A percentile compares a stretch with the other conserved stretches of the same genome.
phyloP scores from a whole-genome alignment of 1,284 basidiomycete species.

The Bondarzewia mesenterica region DNA sequence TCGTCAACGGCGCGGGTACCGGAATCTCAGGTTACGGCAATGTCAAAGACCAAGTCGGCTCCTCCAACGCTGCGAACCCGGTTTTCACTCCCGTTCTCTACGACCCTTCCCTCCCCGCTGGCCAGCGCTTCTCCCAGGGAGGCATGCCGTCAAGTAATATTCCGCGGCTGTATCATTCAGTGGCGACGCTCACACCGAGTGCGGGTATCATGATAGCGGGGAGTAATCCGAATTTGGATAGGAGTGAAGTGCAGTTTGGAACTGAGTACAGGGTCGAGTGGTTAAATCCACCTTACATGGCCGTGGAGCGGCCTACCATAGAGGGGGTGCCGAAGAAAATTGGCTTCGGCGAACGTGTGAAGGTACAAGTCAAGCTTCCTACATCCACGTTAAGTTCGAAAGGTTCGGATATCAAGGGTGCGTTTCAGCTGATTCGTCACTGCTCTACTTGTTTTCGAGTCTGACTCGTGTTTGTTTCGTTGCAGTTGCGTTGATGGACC shows the following conservation, averaged over 20 bases:
- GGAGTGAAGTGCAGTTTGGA: constrained; percentile 58
- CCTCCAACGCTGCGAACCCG: constrained; percentile 76
- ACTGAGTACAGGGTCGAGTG: constrained; percentile 81
- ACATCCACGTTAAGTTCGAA: too few species aligned
- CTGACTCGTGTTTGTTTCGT: not conserved
- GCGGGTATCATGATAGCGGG: constrained; percentile 74
- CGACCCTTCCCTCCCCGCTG: constrained; percentile 50
- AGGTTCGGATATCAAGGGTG: constrained; percentile 29
- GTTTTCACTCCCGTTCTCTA: constrained; percentile 70
- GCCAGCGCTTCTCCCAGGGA: constrained; percentile 52
- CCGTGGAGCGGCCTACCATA: constrained; percentile 44
- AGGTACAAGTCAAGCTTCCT: constrained; percentile 34
- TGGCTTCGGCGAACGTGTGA: constrained; percentile 35
- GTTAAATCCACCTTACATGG: constrained; percentile 67
- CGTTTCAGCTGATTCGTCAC: constrained; percentile 7
- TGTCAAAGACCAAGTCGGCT: constrained; percentile 58
- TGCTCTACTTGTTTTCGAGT: not conserved
- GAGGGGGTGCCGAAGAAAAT: constrained; percentile 29
- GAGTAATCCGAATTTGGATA: constrained; percentile 77
- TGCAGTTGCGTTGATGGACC: constrained; percentile 69
- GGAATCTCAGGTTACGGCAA: constrained; percentile 86
- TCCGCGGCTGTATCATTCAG: constrained; percentile 79
- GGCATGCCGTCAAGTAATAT: constrained; percentile 66
- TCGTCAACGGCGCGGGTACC: constrained; percentile 69
- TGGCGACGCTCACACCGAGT: constrained; percentile 62